Conservation (phyloP, 257 asterid species). For the Plantago major region DNA sequence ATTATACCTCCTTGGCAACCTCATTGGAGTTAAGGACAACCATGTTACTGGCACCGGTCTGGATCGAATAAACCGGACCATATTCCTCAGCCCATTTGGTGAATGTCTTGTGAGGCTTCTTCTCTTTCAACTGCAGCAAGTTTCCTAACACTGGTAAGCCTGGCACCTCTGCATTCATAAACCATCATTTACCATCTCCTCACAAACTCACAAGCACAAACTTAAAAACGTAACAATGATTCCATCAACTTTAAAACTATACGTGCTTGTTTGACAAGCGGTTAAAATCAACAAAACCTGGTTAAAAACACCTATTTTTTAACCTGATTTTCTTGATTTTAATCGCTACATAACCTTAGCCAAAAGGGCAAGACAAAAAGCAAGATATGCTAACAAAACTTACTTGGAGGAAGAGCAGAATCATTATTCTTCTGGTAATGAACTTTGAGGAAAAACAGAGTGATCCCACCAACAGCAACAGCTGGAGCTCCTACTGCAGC, state of each 20-base stretch:
- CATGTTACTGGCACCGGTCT: conserved; percentile 57
- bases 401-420: conserved; percentile 56
- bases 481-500: conserved; percentile 56
- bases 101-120: conserved; percentile 84
- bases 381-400: no score
- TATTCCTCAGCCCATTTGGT: conserved; percentile 74
- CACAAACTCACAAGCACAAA: neutral
- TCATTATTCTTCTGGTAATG: conserved; percentile 29
- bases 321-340: no score
- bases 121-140: conserved; percentile 75
- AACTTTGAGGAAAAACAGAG: conserved; percentile 40
- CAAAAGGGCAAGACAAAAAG: no score
- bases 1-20: conserved; percentile 71
- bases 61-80: conserved; percentile 79
- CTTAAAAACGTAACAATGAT: neutral
- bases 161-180: conserved; percentile 58
- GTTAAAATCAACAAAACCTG: no score
- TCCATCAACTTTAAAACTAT: no score
- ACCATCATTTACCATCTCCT: conserved; percentile 1
- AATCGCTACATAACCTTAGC: no score
- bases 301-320: no score
- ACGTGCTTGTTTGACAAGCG: no score
- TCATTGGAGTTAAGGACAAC: conserved; percentile 63
- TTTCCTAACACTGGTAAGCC: conserved; percentile 82
- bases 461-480: conserved; percentile 56